Conservation (phyloP, 345 rosid genomes). For the Isatis tinctoria region DNA sequence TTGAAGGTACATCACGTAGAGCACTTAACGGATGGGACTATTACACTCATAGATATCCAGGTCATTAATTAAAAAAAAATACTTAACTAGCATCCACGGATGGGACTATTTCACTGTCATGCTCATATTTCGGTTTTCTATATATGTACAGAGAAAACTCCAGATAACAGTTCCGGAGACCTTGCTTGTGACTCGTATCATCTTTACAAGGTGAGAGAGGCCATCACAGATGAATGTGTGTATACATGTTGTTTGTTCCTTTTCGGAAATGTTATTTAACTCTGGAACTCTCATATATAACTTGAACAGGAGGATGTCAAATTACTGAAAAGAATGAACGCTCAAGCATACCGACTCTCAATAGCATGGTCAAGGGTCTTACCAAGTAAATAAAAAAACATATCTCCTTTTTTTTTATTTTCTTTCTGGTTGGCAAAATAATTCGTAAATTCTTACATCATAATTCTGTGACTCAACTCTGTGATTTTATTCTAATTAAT, state of each 20-base stretch:
- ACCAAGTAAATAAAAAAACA: constrained; percentile 30
- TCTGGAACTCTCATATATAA: constrained; percentile 24
- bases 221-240: not conserved
- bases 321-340: not conserved
- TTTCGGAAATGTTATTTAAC: not conserved
- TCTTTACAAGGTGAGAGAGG: constrained; percentile 1
- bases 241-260: not conserved
- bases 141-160: not conserved
- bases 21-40: not conserved
- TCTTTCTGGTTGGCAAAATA: too few relatives aligned
- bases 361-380: constrained; percentile 41
- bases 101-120: too few relatives aligned
- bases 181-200: constrained; percentile 16
- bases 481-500: not conserved
- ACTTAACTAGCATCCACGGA: too few relatives aligned
- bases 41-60: not conserved
- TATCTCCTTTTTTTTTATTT: too few relatives aligned
- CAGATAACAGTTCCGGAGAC: constrained; percentile 12
- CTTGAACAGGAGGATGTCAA: constrained; percentile 10
- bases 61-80: not conserved
- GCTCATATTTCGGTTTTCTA: not conserved
- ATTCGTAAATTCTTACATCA: too few relatives aligned
- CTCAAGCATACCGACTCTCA: constrained; percentile 17
- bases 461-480: not conserved
- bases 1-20: not conserved